Evolutionary conservation across 116 monocot genomes (phyloP), one percentile per base, ranked within the genome.

Genomic region (Papilionanthe hybrid): DNA sequence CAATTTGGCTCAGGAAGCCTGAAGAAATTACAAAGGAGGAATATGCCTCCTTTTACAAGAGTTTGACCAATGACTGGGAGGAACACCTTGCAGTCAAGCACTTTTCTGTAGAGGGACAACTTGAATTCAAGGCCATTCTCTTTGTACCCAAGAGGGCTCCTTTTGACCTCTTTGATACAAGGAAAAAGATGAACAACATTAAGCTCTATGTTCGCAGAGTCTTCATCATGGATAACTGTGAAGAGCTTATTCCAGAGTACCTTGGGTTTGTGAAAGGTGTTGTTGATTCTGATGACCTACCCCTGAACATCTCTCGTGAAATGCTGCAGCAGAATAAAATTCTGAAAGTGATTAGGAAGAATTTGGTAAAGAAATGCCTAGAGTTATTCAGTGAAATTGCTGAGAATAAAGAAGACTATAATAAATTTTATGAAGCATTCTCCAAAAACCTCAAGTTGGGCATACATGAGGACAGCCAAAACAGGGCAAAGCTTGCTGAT

Each of bases 151-250:
- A 49, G 72, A 71, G 83, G 7, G 83, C 78, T 0, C 83, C 83
- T 42, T 83, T 83, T 11, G 83, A 83, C 56, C 73, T 83, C 25
- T 83, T 83, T 7, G 83, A 83, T 25, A 78, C 83, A 2, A 74
- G 75, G 79, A 79, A 83, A 74, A 83, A 83, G 79, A 20, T 79
- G 75, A 83, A 83, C 66, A 83, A 83, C 63, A 83, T 83, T 65
- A 83, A 83, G 65, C 78, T 83, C 63, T 83, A 83, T 42, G 83
- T 83, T 42, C 72, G 83, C 3, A 58, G 83, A 19, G 83, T 78
- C 50, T 83, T 83, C 79, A 83, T 83, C 79, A 83, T 83, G 73
- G 83, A 83, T 56, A 83, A 83, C 44, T 83, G 83, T 20, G 83
- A 83, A 63, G 83, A 83, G 56, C 83, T 83, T 30, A 83, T 83